Conservation (phyloP, 148 eudicot species). For the Vaccinium vitisidaea region DNA sequence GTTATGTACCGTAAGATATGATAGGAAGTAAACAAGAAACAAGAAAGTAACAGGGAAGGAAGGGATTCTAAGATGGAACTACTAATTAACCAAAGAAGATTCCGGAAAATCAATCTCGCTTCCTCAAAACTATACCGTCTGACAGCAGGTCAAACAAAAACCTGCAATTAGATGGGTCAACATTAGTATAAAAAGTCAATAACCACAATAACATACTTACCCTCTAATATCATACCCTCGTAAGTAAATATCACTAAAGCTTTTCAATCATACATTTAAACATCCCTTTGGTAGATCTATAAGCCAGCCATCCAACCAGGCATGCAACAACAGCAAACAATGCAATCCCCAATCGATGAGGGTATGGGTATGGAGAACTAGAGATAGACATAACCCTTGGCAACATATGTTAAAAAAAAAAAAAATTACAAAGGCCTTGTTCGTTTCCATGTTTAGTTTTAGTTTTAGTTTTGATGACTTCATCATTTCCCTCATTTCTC, state of each 20-base stretch:
- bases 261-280: background rate
- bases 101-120: background rate
- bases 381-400: background rate
- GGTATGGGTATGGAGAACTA: background rate
- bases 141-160: background rate
- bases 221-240: background rate
- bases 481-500: no score
- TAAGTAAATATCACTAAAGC: background rate
- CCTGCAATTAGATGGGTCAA: background rate
- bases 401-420: background rate
- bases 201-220: background rate
- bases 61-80: background rate
- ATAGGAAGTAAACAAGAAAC: no score
- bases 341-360: background rate
- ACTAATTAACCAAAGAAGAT: background rate
- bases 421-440: no score
- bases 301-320: background rate
- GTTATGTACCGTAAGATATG: background rate
- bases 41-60: background rate
- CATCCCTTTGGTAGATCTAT: background rate
- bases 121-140: constrained; percentile 2
- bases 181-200: background rate
- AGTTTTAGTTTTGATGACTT: no score
- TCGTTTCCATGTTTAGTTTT: no score
- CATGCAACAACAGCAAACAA: background rate